Percentiles rank a stretch among this genome's conserved stretches.
Conservation (phyloP, 2,329 filamentous ascomycete genomes). For the Aureobasidium mangrovei region DNA sequence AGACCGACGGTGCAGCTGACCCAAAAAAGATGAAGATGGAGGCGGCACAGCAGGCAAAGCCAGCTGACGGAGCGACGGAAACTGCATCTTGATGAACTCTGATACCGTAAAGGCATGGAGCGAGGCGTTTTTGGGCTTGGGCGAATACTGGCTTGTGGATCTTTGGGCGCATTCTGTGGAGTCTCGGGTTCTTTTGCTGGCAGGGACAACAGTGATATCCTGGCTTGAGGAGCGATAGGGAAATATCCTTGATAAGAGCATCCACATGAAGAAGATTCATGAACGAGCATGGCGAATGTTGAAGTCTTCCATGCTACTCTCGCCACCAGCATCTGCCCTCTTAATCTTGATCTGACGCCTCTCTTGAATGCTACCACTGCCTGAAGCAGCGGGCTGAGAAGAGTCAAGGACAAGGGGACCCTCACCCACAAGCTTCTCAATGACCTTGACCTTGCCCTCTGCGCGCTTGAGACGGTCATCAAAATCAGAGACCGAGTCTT, state of each 20-base stretch:
- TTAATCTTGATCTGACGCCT: slow-evolving; percentile 17
- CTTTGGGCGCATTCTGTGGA: not conserved
- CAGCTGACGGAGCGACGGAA: slow-evolving; percentile 6
- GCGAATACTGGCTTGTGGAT: not conserved
- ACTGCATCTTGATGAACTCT: slow-evolving; percentile 6
- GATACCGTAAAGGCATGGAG: not conserved
- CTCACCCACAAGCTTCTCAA: slow-evolving; percentile 61
- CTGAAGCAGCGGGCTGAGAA: not conserved
- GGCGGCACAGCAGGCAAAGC: not conserved
- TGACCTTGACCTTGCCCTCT: slow-evolving; percentile 72
- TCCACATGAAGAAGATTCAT: not conserved
- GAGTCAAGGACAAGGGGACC: slow-evolving; percentile 16
- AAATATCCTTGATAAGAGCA: not conserved
- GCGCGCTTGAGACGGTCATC: slow-evolving; percentile 82
- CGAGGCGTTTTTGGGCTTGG: slow-evolving; percentile 3
- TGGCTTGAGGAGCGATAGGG: slow-evolving; percentile 3
- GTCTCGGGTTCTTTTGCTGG: slow-evolving; percentile 8
- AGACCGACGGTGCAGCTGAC: slow-evolving; percentile 29
- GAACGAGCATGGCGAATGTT: slow-evolving; percentile 15
- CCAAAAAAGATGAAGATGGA: slow-evolving; percentile 35
- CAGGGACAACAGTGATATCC: slow-evolving; percentile 1
- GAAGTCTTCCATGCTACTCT: slow-evolving; percentile 32
- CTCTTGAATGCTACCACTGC: slow-evolving; percentile 4
- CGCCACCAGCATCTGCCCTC: slow-evolving; percentile 16
- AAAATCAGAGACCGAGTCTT: slow-evolving; percentile 83